Percentiles rank a stretch among this genome's conserved stretches.
Conservation (phyloP, 208 protist species). For the Crithidia brevicula region DNA sequence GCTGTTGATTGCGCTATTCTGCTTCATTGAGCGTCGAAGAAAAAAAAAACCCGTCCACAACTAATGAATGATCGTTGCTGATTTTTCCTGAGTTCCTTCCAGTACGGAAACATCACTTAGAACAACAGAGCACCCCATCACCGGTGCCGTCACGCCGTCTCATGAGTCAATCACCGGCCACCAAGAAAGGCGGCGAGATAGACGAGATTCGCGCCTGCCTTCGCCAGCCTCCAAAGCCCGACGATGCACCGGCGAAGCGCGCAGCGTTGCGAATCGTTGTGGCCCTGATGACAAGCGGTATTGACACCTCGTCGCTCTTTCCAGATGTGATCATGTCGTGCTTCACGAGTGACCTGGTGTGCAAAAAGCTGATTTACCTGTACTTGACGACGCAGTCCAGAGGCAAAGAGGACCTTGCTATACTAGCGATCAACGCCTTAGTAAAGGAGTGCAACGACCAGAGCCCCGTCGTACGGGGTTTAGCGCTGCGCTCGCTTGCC, state of each 20-base stretch:
- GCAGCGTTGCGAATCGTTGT: constrained; percentile 92
- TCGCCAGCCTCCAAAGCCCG: constrained; percentile 42
- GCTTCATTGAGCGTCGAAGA: too few relatives aligned
- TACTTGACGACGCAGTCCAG: constrained; percentile 95
- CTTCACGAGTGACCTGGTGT: constrained; percentile 93
- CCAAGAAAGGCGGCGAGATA: constrained; percentile 42
- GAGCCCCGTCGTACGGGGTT: constrained; percentile 94
- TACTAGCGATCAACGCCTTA: constrained; percentile 97
- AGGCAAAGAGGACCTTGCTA: constrained; percentile 89
- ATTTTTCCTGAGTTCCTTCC: too few relatives aligned
- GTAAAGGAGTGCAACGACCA: constrained; percentile 93
- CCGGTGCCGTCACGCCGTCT: too few relatives aligned
- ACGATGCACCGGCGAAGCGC: constrained; percentile 56
- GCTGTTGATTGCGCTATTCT: too few relatives aligned
- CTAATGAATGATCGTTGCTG: too few relatives aligned
- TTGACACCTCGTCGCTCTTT: constrained; percentile 95
- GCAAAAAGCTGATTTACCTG: constrained; percentile 98
- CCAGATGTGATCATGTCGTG: constrained; percentile 91
- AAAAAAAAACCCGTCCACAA: too few relatives aligned
- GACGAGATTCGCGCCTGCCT: constrained; percentile 45
- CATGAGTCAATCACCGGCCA: constrained; percentile 14
- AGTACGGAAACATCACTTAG: too few relatives aligned
- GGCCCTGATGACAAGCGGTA: constrained; percentile 96
- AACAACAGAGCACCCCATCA: too few relatives aligned
- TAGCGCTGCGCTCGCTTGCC: constrained; percentile 94